These are phyloP conservation scores for Magnusiomyces tetraspermus DNA, from an alignment of 1,139 yeast species.

Conservation along the genomic window DNA sequence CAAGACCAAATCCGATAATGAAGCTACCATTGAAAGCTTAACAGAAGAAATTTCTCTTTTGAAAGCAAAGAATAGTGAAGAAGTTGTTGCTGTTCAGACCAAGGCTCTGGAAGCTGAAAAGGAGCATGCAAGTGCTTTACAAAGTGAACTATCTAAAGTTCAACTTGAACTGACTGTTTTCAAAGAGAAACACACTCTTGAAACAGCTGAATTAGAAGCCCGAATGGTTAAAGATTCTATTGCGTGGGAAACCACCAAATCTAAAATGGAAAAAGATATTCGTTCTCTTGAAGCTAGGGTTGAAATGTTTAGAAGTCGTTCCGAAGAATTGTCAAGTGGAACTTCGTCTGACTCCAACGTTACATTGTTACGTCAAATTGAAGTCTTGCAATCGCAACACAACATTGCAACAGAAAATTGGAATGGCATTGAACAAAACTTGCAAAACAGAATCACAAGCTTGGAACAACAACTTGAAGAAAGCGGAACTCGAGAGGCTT, in stretches of 20 bases:
- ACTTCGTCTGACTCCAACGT: slow-evolving; percentile 28
- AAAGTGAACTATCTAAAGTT: slow-evolving; percentile 17
- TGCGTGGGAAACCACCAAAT: slow-evolving; percentile 13
- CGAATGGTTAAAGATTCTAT: slow-evolving; percentile 19
- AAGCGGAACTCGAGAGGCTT: slow-evolving; percentile 20
- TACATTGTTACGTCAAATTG: slow-evolving; percentile 36
- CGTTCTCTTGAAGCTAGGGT: slow-evolving; percentile 34
- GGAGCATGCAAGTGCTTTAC: slow-evolving; percentile 12
- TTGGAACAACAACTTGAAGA: slow-evolving; percentile 37
- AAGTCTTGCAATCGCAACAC: slow-evolving; percentile 55
- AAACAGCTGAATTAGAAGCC: slow-evolving; percentile 20
- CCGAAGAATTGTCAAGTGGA: slow-evolving; percentile 32
- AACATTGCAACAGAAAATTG: slow-evolving; percentile 58
- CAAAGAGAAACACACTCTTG: slow-evolving; percentile 17
- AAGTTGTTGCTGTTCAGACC: slow-evolving; percentile 18
- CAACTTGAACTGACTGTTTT: slow-evolving; percentile 16
- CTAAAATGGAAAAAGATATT: slow-evolving; percentile 26
- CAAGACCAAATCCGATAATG: slow-evolving; percentile 15
- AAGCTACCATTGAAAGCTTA: slow-evolving; percentile 16
- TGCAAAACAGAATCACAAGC: slow-evolving; percentile 40
- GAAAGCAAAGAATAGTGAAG: slow-evolving; percentile 22
- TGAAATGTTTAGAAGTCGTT: slow-evolving; percentile 37
- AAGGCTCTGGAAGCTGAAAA: slow-evolving; percentile 20
- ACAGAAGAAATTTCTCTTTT: slow-evolving; percentile 20
- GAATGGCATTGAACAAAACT: slow-evolving; percentile 50